A percentile compares a stretch with the other conserved stretches of the same genome.
Evolutionary conservation across 305 asterid genomes (phyloP).

Genomic region (Ajuga reptans): DNA sequence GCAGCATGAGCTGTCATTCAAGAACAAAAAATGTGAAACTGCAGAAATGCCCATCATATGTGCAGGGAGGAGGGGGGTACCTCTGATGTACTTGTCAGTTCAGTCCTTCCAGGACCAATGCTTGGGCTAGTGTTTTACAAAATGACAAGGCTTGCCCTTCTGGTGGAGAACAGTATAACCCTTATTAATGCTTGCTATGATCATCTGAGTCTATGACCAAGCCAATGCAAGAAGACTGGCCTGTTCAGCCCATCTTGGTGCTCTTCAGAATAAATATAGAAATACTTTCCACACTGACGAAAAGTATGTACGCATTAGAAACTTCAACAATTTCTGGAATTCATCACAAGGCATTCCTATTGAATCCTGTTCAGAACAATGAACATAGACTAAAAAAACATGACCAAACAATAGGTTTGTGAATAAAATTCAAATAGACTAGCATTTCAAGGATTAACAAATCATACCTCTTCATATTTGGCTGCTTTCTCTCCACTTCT

Average conservation of each 20-base stretch:
- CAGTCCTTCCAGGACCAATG: constrained; percentile 54
- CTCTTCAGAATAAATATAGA: constrained; percentile 44
- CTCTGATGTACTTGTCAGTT: constrained; percentile 51
- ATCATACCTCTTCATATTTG: constrained; percentile 18
- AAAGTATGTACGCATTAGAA: not conserved
- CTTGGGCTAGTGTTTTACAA: constrained; percentile 33
- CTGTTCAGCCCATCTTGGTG: constrained; percentile 34
- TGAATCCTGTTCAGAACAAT: constrained; percentile 37
- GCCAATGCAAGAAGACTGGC: constrained; percentile 47
- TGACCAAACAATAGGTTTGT: not conserved
- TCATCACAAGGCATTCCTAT: constrained; percentile 40
- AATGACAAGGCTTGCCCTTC: constrained; percentile 40
- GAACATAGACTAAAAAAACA: not conserved
- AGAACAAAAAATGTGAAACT: not conserved
- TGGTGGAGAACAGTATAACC: too few relatives aligned
- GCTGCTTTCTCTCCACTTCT: not conserved
- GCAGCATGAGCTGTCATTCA: not conserved
- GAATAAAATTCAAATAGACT: not conserved
- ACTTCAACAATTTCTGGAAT: constrained; percentile 41
- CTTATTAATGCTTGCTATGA: constrained; percentile 47
- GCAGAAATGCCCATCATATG: not conserved
- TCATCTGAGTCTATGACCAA: constrained; percentile 24
- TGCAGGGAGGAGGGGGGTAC: constrained; percentile 11
- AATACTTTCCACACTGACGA: constrained; percentile 37
- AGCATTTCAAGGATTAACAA: not conserved